phyloP scores from a whole-genome alignment of 345 rosid genomes.

The Rhodamnia rubescens region DNA sequence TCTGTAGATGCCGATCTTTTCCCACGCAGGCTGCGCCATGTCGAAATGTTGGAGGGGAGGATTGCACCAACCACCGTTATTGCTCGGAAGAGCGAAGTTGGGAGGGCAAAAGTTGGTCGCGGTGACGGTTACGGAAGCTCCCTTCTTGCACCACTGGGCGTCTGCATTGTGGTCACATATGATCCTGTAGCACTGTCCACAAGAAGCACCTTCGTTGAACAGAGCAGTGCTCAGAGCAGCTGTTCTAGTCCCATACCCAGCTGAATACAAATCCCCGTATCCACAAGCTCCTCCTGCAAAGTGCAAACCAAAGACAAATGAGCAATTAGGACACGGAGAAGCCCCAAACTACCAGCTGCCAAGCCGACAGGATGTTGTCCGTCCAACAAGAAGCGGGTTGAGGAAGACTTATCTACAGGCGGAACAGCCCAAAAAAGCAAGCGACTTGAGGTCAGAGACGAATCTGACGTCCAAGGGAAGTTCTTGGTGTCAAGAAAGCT shows the following conservation, averaged over 20 bases:
- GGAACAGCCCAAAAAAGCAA: neutral
- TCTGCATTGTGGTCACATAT: conserved; percentile 48
- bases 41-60: conserved; percentile 95
- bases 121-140: conserved; percentile 46
- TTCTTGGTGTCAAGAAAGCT: too few species aligned
- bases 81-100: conserved; percentile 54
- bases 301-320: neutral
- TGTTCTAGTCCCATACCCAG: conserved; percentile 62
- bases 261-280: conserved; percentile 50
- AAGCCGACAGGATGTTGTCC: neutral
- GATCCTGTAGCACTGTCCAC: conserved; percentile 65
- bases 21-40: conserved; percentile 93
- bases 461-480: neutral
- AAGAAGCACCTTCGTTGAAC: conserved; percentile 63
- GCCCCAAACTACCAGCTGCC: neutral
- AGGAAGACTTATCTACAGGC: neutral
- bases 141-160: conserved; percentile 52
- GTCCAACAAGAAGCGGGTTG: neutral
- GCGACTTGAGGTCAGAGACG: too few species aligned
- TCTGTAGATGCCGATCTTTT: conserved; percentile 65
- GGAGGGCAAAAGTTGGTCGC: conserved; percentile 86
- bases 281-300: conserved; percentile 72
- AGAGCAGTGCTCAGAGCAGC: conserved; percentile 74
- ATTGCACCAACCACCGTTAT: conserved; percentile 93
- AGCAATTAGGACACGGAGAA: neutral